Evolutionary conservation across 2,329 filamentous ascomycete genomes (phyloP).

Genomic region (Aspergillus niger): DNA sequence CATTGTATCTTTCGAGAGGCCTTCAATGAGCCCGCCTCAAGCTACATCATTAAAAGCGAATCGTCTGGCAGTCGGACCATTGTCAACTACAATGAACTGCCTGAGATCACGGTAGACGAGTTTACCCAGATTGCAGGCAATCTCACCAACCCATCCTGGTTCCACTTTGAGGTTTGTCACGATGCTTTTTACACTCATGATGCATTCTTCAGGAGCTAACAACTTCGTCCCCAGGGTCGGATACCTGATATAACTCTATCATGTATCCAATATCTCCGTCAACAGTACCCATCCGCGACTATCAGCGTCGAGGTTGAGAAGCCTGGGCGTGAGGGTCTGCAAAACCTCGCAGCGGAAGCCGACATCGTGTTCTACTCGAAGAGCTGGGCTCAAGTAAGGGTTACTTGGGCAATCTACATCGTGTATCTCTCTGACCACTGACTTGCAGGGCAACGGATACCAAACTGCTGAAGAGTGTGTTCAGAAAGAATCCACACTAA

Average conservation of each 20-base stretch:
- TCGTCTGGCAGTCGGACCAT: conserved; percentile 66
- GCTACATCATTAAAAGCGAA: conserved; percentile 68
- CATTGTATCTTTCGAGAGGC: conserved; percentile 63
- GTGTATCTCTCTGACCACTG: not conserved
- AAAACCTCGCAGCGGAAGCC: conserved; percentile 61
- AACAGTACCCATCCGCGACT: conserved; percentile 45
- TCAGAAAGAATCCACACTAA: conserved; percentile 43
- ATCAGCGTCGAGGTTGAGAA: conserved; percentile 76
- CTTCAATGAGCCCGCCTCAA: conserved; percentile 61
- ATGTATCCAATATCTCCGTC: conserved; percentile 61
- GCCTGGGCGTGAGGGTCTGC: conserved; percentile 62
- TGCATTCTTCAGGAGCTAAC: conserved; percentile 1
- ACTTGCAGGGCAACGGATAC: conserved; percentile 40
- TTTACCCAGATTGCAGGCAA: conserved; percentile 52
- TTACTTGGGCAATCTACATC: not conserved
- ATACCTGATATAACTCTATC: conserved; percentile 61
- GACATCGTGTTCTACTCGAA: conserved; percentile 75
- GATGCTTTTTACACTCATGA: not conserved
- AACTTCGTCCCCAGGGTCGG: conserved; percentile 55
- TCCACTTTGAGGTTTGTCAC: conserved; percentile 67
- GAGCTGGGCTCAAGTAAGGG: conserved; percentile 66
- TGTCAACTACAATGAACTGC: conserved; percentile 68
- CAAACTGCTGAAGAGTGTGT: conserved; percentile 56
- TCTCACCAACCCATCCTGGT: conserved; percentile 56
- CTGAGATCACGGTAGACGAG: conserved; percentile 67